Evolutionary conservation across 768 basidiomycete species (phyloP).

Genomic region (Fibroporia radiculosa): DNA sequence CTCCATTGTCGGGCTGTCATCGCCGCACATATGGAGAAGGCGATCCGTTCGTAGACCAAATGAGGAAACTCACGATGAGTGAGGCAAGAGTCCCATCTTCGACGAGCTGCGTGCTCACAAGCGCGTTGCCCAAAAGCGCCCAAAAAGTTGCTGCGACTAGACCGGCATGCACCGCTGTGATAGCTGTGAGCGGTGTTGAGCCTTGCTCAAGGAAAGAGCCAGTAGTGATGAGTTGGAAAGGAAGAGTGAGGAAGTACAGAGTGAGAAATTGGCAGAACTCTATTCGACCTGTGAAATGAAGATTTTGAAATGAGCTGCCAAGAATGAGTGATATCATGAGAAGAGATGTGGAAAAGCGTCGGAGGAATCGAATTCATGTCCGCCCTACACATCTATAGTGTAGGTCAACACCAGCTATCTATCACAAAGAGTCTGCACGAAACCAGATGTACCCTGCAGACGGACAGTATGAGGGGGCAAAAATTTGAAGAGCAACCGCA

Average conservation of each 20-base stretch:
- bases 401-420: no score
- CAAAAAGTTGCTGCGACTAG: conserved; percentile 74
- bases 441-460: no score
- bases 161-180: conserved; percentile 78
- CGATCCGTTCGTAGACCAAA: no score
- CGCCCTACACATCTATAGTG: no score
- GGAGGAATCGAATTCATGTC: no score
- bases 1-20: no score
- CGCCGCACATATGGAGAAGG: no score
- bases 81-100: conserved; percentile 82
- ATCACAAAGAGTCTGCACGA: no score
- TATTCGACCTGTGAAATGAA: conserved; percentile 40
- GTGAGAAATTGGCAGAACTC: conserved; percentile 63
- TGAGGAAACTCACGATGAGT: conserved; percentile 56
- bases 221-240: conserved; percentile 75
- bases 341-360: neutral
- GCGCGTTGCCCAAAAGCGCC: conserved; percentile 65
- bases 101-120: conserved; percentile 83
- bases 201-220: conserved; percentile 78
- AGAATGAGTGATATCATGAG: neutral
- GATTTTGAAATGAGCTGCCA: no score
- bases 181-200: conserved; percentile 52
- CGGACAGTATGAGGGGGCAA: no score
- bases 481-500: no score
- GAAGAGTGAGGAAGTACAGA: conserved; percentile 64